Base-by-base conservation (phyloP, 1,139 yeast genomes). In the Magnusiomyces suaveolens region DNA sequence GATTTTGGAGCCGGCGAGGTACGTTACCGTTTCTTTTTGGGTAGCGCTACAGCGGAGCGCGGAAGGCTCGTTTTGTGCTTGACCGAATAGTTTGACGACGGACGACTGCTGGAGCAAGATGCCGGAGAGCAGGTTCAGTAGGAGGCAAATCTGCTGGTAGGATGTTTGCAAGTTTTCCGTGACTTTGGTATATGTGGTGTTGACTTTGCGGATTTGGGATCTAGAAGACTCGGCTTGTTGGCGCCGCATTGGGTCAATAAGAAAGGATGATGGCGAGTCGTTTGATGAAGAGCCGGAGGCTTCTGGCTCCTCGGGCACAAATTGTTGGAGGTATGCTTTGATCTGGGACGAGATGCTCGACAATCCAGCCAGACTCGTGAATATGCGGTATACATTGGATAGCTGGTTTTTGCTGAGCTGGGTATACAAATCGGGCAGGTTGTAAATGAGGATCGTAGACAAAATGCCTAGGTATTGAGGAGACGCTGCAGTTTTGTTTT, bases 351-450 rank as follows among this genome's bases (percentile, higher is more conserved):
- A 18, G 23, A 43, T 43, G 46, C 23, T 43, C 25, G 46, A 18
- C 12, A 43, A 18, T 4, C 46, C 46, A 18, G 46, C 16, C 18
- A 43, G 24, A 4, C 24, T 18, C 3, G 18, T 23, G 23, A 43
- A 43, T 18, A 43, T 18, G 23, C 23, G 23, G 12, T 18, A 14
- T 12, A 43, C 46, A 4, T 23, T 12, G 24, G 24, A 16, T 12
- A 43, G 24, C 24, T 43, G 12, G 2, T 18, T 43, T 21, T 18
- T 16, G 24, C 21, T 23, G 14, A 43, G 24, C 24, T 43, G 46
- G 46, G 46, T n/a, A 43, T 43, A 43, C 16, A 43, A 23, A 43
- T 43, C 46, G 12, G 46, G 46, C 46, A 43, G 24, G 23, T 43
- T 43, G 46, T 18, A 16, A 21, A 18, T 43, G 6, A 43, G 24